Conservation (phyloP, 192 early-diverging fungal genomes). For the Backusella liffmaniae region DNA sequence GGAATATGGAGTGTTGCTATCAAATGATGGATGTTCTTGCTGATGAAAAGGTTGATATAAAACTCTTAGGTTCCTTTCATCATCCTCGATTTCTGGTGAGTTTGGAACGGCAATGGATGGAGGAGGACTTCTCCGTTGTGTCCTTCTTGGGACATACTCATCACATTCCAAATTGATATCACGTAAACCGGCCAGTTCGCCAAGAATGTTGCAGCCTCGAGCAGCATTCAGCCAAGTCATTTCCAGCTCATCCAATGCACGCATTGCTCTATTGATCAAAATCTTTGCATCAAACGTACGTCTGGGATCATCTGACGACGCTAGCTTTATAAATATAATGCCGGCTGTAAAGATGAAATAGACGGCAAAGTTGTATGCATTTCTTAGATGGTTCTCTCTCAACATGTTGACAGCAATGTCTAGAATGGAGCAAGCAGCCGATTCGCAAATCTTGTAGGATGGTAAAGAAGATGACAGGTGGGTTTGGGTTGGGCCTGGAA, state of each 20-base stretch:
- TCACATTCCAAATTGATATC: constrained; percentile 33
- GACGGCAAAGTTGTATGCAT: constrained; percentile 29
- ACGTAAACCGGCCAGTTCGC: constrained; percentile 29
- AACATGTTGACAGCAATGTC: constrained; percentile 30
- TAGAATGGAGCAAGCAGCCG: constrained; percentile 23
- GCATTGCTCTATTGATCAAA: constrained; percentile 33
- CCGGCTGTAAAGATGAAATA: constrained; percentile 34
- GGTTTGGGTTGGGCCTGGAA: constrained; percentile 32
- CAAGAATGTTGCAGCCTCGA: constrained; percentile 31
- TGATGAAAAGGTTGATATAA: background rate
- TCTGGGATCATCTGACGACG: constrained; percentile 12
- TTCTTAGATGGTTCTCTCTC: constrained; percentile 18
- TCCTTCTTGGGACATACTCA: constrained; percentile 8
- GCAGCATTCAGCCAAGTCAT: constrained; percentile 26
- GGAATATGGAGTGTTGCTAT: background rate
- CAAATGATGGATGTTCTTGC: background rate
- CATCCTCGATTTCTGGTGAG: constrained; percentile 20
- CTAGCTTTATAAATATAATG: constrained; percentile 36
- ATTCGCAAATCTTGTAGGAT: constrained; percentile 30
- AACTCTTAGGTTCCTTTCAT: background rate
- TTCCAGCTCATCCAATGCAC: constrained; percentile 30
- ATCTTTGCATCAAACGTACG: constrained; percentile 30
- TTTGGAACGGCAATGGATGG: constrained; percentile 32
- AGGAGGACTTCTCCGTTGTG: constrained; percentile 10
- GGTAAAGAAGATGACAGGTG: constrained; percentile 20